A percentile compares a stretch with the other conserved stretches of the same genome.
These are phyloP conservation scores for Nidula microcarpa DNA, from an alignment of 768 basidiomycete genomes.

Conservation along the genomic window DNA sequence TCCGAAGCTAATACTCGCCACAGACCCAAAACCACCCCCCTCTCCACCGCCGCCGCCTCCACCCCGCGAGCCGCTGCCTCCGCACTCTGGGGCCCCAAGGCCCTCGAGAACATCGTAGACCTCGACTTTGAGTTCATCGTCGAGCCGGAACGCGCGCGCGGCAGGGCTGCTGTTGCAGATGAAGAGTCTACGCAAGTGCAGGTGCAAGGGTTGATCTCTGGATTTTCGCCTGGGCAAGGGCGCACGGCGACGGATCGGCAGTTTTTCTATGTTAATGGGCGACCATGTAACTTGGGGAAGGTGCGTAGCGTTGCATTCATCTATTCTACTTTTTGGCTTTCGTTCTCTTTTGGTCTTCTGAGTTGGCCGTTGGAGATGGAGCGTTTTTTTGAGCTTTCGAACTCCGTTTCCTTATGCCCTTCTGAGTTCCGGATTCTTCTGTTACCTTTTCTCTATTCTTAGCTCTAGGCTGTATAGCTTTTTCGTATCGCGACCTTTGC, in stretches of 20 bases:
- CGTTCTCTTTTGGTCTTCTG: no score
- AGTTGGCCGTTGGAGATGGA: no score
- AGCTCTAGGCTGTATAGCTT: no score
- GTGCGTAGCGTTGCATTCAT: slow-evolving; percentile 26
- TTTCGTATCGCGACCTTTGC: no score
- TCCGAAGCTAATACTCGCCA: no score
- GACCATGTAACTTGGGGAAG: slow-evolving; percentile 80
- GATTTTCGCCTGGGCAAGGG: slow-evolving; percentile 72
- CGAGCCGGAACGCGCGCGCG: slow-evolving; percentile 41
- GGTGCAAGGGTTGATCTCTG: slow-evolving; percentile 81
- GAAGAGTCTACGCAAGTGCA: slow-evolving; percentile 34
- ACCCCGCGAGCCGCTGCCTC: slow-evolving; percentile 59
- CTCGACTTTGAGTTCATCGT: slow-evolving; percentile 71
- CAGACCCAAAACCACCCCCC: no score
- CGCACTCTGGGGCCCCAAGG: slow-evolving; percentile 82
- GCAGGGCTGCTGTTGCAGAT: background rate
- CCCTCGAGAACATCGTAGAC: slow-evolving; percentile 70
- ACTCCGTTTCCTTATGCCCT: no score
- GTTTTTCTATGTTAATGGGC: slow-evolving; percentile 89
- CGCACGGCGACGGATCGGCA: slow-evolving; percentile 81
- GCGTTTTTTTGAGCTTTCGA: no score
- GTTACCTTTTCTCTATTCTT: no score
- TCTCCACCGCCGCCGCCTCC: no score
- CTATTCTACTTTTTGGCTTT: background rate
- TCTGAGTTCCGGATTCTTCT: no score